Conservation (phyloP, 805 yeast genomes). For the Ogataea paraovalis region DNA sequence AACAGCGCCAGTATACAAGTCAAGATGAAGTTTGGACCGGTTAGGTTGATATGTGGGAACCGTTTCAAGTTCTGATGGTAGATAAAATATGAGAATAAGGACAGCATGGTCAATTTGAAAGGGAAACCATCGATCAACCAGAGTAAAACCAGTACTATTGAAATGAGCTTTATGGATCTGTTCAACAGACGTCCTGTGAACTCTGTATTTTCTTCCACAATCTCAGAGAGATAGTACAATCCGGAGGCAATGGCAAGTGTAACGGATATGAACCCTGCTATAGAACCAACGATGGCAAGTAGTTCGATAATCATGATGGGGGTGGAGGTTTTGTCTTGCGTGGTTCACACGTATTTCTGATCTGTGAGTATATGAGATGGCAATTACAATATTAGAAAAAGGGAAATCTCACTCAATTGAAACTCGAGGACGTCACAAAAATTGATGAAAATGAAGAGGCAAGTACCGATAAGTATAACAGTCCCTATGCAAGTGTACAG, state of each 20-base stretch:
- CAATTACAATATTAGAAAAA: no score
- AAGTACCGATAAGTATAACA: no score
- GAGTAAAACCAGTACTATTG: constrained; percentile 50
- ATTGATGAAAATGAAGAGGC: no score
- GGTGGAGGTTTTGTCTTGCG: no score
- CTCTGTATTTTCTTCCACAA: constrained; percentile 90
- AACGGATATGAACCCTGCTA: constrained; percentile 56
- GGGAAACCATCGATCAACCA: constrained; percentile 80
- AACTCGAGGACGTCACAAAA: no score
- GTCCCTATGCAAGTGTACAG: no score
- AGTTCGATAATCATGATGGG: constrained; percentile 60
- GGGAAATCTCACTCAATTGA: no score
- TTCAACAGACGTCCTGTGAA: constrained; percentile 70
- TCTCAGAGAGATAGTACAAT: constrained; percentile 81
- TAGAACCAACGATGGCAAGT: constrained; percentile 56
- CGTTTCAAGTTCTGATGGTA: constrained; percentile 73
- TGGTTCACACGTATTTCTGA: no score
- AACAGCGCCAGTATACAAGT: constrained; percentile 69
- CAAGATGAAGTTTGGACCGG: constrained; percentile 64
- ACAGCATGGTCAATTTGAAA: constrained; percentile 56
- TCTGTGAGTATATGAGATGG: no score
- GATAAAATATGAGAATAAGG: constrained; percentile 65
- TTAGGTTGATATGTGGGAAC: constrained; percentile 80
- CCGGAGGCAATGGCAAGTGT: constrained; percentile 79
- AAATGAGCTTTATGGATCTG: constrained; percentile 59